These are phyloP conservation scores for Colletotrichum orchidophilum DNA, from an alignment of 2,329 filamentous ascomycete genomes.

Conservation along the genomic window DNA sequence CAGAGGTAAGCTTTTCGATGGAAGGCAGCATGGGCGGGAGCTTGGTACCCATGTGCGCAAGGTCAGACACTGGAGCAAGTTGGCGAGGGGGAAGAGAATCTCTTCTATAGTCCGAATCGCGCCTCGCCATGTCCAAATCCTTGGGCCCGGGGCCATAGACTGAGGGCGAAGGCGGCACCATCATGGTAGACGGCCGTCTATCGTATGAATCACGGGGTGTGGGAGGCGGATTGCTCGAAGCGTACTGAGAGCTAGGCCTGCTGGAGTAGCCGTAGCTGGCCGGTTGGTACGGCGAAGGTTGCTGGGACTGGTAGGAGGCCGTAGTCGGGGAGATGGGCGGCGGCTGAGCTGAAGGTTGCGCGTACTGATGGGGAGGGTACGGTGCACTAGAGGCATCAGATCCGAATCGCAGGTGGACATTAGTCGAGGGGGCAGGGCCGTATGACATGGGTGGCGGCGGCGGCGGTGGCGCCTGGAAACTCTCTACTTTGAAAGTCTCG, in stretches of 20 bases:
- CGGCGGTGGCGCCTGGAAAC: slow-evolving; percentile 49
- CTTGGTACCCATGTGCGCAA: slow-evolving; percentile 39
- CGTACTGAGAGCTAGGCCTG: slow-evolving; percentile 42
- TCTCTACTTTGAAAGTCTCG: slow-evolving; percentile 49
- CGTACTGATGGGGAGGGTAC: slow-evolving; percentile 48
- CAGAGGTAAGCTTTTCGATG: background rate
- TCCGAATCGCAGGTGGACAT: slow-evolving; percentile 48
- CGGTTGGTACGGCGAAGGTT: slow-evolving; percentile 53
- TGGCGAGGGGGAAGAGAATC: slow-evolving; percentile 40
- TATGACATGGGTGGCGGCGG: slow-evolving; percentile 44
- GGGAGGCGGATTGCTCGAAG: slow-evolving; percentile 41
- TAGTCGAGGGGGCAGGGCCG: slow-evolving; percentile 38
- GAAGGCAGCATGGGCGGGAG: slow-evolving; percentile 11
- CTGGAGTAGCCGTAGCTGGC: slow-evolving; percentile 49
- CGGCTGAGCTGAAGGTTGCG: slow-evolving; percentile 42
- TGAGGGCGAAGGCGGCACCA: slow-evolving; percentile 50
- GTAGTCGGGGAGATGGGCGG: slow-evolving; percentile 46
- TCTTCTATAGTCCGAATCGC: slow-evolving; percentile 33
- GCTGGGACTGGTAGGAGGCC: slow-evolving; percentile 43
- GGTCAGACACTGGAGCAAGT: slow-evolving; percentile 42
- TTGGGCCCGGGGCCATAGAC: slow-evolving; percentile 33
- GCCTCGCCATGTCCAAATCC: slow-evolving; percentile 5
- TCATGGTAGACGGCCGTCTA: slow-evolving; percentile 48
- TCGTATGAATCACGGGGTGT: slow-evolving; percentile 48
- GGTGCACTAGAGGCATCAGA: slow-evolving; percentile 44